Base-by-base conservation (phyloP, 164 flowering plant species). In the Liriodendron chinense region DNA sequence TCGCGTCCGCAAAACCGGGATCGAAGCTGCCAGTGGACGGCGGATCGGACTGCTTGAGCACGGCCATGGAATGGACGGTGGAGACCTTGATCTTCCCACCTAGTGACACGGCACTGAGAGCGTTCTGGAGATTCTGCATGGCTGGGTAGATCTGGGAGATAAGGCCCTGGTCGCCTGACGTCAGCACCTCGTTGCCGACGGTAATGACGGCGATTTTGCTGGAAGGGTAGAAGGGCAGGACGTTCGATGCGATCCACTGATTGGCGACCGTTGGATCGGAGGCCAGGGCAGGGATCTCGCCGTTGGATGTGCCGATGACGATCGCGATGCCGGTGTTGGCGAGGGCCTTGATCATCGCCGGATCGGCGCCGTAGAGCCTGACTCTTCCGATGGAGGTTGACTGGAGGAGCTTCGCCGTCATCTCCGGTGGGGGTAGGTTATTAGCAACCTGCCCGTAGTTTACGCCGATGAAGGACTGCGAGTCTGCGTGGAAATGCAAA, bases 391-490 rank as follows among this genome's bases (percentile, higher is more conserved):
- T 87, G 9, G 88, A 47, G 21, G 95, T 94, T 13, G 94, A 85
- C 63, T 86, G 84, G 28, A 94, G 86, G 1, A 94, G 98, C 80
- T 86, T 92, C 2, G 83, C 93, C 1, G 95, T 89, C 47, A 81
- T 86, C 2, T 84, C 73, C 47, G 97, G 93, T 1, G 98, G 86
- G 12, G 98, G 98, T 23, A 94, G 93, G 74, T 94, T 91, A 84
- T 94, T 89, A 25, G 95, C 98, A 23, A 93, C 91, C 78, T 90
- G 87, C 28, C 98, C 98, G 72, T 94, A 94, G 80, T 93, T 93
- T 8, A 94, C 78, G 1, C 98, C 98, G 64, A 94, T 82, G 78
- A 86, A 94, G 7, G 98, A 82, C 68, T 94, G 80, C 1, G 96
- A 85, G 1, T 74, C 98, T 94, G 87, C 65, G 43, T 34, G 3